Percentiles rank a stretch among this genome's conserved stretches.
phyloP scores from a whole-genome alignment of 495 filamentous ascomycete species.

The Aspergillus mulundensis region DNA sequence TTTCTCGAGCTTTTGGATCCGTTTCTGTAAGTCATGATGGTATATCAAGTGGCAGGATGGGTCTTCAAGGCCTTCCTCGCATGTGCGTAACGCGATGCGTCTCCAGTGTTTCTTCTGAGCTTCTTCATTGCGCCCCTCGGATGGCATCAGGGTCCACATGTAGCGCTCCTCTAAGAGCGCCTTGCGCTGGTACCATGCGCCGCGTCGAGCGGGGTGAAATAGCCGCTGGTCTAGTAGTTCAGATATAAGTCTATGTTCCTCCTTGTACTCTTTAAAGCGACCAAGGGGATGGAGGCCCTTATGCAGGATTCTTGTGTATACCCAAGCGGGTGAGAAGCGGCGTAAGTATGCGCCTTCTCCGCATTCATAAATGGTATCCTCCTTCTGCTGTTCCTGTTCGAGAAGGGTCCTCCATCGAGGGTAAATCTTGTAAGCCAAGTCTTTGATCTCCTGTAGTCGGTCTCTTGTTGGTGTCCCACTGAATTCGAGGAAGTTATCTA shows the following conservation, averaged over 20 bases:
- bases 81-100: constrained; percentile 72
- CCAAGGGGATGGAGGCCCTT: constrained; percentile 80
- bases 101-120: constrained; percentile 80
- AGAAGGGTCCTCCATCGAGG: constrained; percentile 75
- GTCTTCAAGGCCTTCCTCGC: constrained; percentile 83
- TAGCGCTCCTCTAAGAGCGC: constrained; percentile 94
- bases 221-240: constrained; percentile 78
- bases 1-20: constrained; percentile 84
- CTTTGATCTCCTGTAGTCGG: constrained; percentile 62
- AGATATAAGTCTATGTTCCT: constrained; percentile 69
- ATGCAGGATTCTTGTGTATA: constrained; percentile 89
- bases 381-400: constrained; percentile 72
- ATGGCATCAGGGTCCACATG: constrained; percentile 61
- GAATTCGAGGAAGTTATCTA: constrained; percentile 83
- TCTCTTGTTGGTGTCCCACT: constrained; percentile 66
- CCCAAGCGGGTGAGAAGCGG: constrained; percentile 87
- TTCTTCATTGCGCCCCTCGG: constrained; percentile 51
- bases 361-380: constrained; percentile 73
- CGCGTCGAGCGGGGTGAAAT: constrained; percentile 80
- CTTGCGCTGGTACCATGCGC: constrained; percentile 94
- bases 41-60: constrained; percentile 83
- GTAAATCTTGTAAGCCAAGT: constrained; percentile 70
- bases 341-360: constrained; percentile 89
- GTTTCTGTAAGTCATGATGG: constrained; percentile 92
- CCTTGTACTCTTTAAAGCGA: constrained; percentile 71